Conservation (phyloP, 116 monocot species). For the Papilionanthe hybrid region DNA sequence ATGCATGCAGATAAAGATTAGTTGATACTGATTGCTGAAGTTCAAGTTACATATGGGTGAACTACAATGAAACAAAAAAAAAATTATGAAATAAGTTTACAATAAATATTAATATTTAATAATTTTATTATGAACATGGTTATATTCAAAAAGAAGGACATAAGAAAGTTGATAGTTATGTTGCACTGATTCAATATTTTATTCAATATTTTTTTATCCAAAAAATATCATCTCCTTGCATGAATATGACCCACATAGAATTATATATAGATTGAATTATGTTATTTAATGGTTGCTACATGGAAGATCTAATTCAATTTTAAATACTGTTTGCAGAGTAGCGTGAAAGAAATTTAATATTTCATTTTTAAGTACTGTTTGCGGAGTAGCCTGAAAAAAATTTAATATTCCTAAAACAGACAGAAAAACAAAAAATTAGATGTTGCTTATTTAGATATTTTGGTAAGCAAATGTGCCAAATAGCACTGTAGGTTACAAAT, state of each 20-base stretch:
- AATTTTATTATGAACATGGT: neutral
- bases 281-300: neutral
- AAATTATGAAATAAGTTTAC: neutral
- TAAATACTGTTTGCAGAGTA: neutral
- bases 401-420: neutral
- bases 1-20: neutral
- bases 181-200: neutral
- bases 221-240: neutral
- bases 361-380: neutral
- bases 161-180: neutral
- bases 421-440: neutral
- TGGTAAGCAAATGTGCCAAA: too few species aligned
- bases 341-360: neutral
- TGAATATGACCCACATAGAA: neutral
- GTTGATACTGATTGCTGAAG: neutral
- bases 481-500: too few species aligned
- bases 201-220: neutral
- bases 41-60: neutral
- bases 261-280: neutral
- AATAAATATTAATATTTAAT: neutral
- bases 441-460: too few species aligned
- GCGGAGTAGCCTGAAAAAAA: neutral
- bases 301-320: neutral
- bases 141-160: neutral
- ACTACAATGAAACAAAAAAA: neutral